phyloP scores from a whole-genome alignment of 169 alveolate species.

The Fabrea salina region DNA sequence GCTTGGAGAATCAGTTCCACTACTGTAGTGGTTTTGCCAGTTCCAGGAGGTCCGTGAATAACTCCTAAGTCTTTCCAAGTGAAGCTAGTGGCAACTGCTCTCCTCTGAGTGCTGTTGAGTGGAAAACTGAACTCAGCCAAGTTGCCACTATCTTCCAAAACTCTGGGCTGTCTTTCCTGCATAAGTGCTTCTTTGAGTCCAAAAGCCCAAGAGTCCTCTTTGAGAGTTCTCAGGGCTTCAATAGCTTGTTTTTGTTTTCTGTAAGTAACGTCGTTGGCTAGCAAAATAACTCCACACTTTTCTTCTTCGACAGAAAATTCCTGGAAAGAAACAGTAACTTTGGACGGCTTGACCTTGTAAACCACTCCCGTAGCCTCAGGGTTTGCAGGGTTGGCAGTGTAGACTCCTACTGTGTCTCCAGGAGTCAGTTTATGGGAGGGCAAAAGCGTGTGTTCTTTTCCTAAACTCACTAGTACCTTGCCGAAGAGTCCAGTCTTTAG shows the following conservation, averaged over 20 bases:
- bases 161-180: background rate
- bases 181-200: background rate
- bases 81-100: background rate
- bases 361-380: constrained; percentile 9
- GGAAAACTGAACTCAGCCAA: background rate
- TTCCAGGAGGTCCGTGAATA: constrained; percentile 97
- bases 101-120: background rate
- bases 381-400: background rate
- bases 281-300: background rate
- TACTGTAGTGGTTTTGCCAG: constrained; percentile 95
- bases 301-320: background rate
- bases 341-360: background rate
- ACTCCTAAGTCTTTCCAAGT: constrained; percentile 31
- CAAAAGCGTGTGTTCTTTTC: background rate
- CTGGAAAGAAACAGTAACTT: background rate
- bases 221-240: background rate
- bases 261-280: constrained; percentile 11
- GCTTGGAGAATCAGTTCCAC: constrained; percentile 91
- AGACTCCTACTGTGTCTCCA: constrained; percentile 17
- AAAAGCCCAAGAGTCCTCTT: background rate
- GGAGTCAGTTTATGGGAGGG: background rate
- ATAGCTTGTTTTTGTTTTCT: background rate
- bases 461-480: background rate
- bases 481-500: constrained; percentile 3
- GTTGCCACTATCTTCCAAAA: background rate